Evolutionary conservation across 345 rosid species (phyloP).

Genomic region (Eucalyptus coolabah): DNA sequence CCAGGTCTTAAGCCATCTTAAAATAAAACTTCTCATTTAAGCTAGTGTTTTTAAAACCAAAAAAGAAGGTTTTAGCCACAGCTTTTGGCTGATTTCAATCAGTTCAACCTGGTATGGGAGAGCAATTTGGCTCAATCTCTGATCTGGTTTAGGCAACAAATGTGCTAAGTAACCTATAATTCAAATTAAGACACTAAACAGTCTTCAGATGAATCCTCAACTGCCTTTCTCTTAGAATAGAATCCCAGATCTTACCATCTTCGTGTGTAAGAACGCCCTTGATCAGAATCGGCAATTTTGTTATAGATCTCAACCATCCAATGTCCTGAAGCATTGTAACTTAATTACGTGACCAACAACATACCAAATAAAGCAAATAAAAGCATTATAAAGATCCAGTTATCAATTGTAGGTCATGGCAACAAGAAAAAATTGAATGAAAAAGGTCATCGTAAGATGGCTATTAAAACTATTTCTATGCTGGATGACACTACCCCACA

Average conservation of each 20-base stretch:
- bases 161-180: background rate
- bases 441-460: background rate
- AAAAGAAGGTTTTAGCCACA: background rate
- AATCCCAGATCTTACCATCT: slow-evolving; percentile 44
- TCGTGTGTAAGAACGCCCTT: slow-evolving; percentile 78
- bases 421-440: background rate
- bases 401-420: background rate
- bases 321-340: slow-evolving; percentile 42
- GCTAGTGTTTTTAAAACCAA: background rate
- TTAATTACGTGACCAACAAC: background rate
- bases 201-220: background rate
- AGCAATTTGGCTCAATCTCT: background rate
- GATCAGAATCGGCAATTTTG: slow-evolving; percentile 64
- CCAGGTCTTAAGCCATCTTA: background rate
- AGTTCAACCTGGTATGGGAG: background rate
- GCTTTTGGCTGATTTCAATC: background rate
- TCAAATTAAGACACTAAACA: background rate
- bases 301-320: slow-evolving; percentile 70
- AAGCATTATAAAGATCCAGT: background rate
- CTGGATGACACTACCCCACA: background rate
- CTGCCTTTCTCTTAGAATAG: background rate
- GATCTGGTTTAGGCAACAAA: background rate
- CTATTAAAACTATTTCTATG: background rate
- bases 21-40: background rate
- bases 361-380: background rate